These are phyloP conservation scores for Penicillium sp. DNA, from an alignment of 2,329 filamentous ascomycete genomes.

Conservation along the genomic window DNA sequence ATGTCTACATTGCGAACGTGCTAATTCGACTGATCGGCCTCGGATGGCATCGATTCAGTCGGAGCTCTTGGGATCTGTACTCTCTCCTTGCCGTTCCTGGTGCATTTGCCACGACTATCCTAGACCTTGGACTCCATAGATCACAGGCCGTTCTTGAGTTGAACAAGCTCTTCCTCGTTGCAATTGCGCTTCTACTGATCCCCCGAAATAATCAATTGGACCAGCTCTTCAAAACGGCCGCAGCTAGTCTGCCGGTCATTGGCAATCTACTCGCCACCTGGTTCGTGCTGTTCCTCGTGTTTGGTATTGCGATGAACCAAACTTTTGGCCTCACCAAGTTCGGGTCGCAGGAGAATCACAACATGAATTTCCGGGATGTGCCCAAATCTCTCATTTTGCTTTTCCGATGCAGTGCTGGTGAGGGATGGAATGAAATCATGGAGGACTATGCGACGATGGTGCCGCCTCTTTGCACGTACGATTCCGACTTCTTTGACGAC, in stretches of 20 bases:
- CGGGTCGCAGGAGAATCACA: conserved; percentile 66
- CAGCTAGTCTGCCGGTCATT: conserved; percentile 86
- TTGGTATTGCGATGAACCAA: conserved; percentile 93
- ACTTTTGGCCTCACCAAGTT: conserved; percentile 94
- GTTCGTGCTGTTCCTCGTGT: conserved; percentile 95
- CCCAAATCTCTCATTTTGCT: conserved; percentile 90
- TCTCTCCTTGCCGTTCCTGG: conserved; percentile 76
- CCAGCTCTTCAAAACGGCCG: conserved; percentile 97
- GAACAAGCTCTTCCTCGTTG: conserved; percentile 92
- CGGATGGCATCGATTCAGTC: conserved; percentile 86
- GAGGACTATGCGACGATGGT: conserved; percentile 83
- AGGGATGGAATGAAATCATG: conserved; percentile 97
- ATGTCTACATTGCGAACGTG: conserved; percentile 81
- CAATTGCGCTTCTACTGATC: conserved; percentile 84
- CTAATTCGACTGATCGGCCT: conserved; percentile 80
- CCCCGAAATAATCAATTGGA: conserved; percentile 95
- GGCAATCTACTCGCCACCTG: conserved; percentile 91
- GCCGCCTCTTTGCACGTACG: conserved; percentile 75
- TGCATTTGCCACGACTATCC: conserved; percentile 75
- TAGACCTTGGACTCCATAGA: conserved; percentile 59
- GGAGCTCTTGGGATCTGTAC: conserved; percentile 94
- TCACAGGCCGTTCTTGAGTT: conserved; percentile 68
- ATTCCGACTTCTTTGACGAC: conserved; percentile 71
- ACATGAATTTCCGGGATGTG: conserved; percentile 90
- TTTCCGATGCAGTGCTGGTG: conserved; percentile 88